Conservation (phyloP, 345 rosid species). For the Draba incana region DNA sequence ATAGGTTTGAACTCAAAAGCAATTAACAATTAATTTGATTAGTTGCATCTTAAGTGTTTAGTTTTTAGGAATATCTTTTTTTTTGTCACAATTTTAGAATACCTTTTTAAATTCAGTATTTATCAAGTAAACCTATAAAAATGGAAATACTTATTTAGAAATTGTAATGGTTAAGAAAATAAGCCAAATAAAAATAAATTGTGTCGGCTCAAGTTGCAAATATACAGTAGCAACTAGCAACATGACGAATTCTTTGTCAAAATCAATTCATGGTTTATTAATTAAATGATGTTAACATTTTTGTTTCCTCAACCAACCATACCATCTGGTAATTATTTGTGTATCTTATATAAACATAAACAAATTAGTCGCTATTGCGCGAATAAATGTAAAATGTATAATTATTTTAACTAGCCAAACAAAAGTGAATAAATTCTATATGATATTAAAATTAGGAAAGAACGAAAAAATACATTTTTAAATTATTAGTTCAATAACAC, state of each 20-base stretch:
- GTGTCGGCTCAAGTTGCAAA: constrained; percentile 41
- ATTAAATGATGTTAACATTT: constrained; percentile 31
- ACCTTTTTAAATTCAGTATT: neutral
- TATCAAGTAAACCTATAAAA: neutral
- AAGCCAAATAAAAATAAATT: constrained; percentile 23
- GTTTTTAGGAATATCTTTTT: too few relatives aligned
- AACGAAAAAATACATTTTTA: too few relatives aligned
- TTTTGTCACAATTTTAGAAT: too few relatives aligned
- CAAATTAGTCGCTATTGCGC: neutral
- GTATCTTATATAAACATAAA: too few relatives aligned
- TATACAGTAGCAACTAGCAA: constrained; percentile 20
- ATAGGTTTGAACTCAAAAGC: too few relatives aligned
- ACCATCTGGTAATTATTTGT: neutral
- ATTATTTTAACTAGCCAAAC: too few relatives aligned
- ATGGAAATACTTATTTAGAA: neutral
- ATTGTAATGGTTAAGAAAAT: neutral
- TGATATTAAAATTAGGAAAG: too few relatives aligned
- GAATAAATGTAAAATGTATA: too few relatives aligned
- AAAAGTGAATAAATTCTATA: too few relatives aligned
- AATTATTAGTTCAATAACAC: too few relatives aligned
- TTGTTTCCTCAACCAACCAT: constrained; percentile 26
- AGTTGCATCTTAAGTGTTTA: too few relatives aligned
- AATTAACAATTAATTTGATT: too few relatives aligned
- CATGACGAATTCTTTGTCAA: constrained; percentile 19
- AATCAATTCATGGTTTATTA: constrained; percentile 25